Evolutionary conservation across 768 basidiomycete genomes (phyloP), one percentile per base, ranked within the genome.

Genomic region (Boletus rufocinnamomeus): DNA sequence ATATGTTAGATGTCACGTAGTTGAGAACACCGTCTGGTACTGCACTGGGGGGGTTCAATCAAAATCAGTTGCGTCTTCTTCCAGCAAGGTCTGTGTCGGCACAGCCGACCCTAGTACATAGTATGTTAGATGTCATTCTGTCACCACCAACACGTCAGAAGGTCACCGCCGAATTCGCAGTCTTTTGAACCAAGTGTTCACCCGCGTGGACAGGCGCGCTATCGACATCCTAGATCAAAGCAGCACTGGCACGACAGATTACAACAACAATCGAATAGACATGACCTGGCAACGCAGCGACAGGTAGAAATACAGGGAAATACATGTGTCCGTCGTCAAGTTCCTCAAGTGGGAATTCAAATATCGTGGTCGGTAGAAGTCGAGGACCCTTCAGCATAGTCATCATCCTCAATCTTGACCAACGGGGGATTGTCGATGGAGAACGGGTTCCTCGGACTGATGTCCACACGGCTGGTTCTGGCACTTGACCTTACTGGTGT

Each of bases 391-490:
- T 50, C 50, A 34, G 7, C 6, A 23, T 19, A 21, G 13, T 19
- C 27, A 32, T 43, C 56, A 30, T 50, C 53, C 9, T 43, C 21
- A 6, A 53, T 49, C 38, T 63, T 53, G 37, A 56, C 32, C 61
- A 50, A 28, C 17, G 43, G 52, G 17, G 52, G 16, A 8, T 46
- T 50, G 57, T 46, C 55, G 10, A 23, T 16, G 14, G 44, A 44
- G 48, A 54, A 44, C 25, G 61, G 59, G 25, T 57, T 62, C 27
- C 19, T 56, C n/a, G 46, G 55, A 40, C 48, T 46, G 44, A 8
- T 25, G 5, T 30, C 41, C 21, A 19, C 27, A 25, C 37, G 19
- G n/a, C 53, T 40, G 2, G 30, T 35, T 27, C 23, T 49, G 14
- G 60, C 27, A 27, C 44, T 34, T 25, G 55, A 10, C 6, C 49